Conservation (phyloP, 2,329 filamentous ascomycete genomes). For the Curvularia spicifera region DNA sequence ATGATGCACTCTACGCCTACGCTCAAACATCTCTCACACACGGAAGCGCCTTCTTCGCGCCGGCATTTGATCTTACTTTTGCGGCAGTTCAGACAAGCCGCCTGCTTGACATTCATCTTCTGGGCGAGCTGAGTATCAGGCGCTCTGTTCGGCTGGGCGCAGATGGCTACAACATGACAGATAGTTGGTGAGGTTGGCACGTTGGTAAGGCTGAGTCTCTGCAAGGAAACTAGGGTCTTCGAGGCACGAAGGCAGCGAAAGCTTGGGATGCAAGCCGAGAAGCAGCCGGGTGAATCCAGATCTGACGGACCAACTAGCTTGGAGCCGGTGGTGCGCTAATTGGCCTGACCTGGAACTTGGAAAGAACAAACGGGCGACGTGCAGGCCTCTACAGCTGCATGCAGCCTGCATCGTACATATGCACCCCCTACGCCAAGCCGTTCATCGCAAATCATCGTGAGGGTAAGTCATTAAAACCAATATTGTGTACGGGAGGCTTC, state of each 20-base stretch:
- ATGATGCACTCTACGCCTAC: conserved; percentile 68
- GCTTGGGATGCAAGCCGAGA: background rate
- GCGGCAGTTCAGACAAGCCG: conserved; percentile 69
- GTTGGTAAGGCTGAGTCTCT: background rate
- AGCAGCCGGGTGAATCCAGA: conserved; percentile 3
- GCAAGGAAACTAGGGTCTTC: background rate
- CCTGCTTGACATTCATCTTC: conserved; percentile 46
- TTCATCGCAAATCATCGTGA: background rate
- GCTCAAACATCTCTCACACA: conserved; percentile 68
- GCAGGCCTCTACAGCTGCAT: conserved; percentile 6
- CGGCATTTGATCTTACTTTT: conserved; percentile 71
- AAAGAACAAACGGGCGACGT: conserved; percentile 1
- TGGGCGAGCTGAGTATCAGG: background rate
- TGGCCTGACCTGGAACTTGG: conserved; percentile 5
- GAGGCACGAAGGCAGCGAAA: background rate
- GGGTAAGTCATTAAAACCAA: background rate
- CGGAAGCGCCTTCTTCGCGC: conserved; percentile 58
- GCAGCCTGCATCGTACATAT: background rate
- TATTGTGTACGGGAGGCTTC: background rate
- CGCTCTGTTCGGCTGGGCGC: background rate
- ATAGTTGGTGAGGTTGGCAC: background rate
- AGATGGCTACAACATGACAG: conserved; percentile 6
- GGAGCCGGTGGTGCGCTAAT: conserved; percentile 8
- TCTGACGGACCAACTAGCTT: conserved; percentile 5
- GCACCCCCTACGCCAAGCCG: background rate